Conservation (phyloP, 208 protist species). For the Acanthamoeba sp. region DNA sequence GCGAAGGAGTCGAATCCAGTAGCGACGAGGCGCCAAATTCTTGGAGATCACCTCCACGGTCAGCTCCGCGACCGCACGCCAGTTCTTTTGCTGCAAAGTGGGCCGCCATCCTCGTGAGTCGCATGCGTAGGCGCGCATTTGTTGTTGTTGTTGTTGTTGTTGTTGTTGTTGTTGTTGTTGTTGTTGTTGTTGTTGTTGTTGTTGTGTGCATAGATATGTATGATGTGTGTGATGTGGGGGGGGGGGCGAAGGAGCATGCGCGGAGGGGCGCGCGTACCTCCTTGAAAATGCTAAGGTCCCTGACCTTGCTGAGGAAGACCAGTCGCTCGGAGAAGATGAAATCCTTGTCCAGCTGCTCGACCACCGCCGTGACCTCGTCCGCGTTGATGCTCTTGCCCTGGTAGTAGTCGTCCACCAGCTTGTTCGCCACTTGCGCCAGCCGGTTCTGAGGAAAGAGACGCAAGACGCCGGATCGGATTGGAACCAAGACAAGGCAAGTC, state of each 20-base stretch:
- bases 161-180: too few species aligned
- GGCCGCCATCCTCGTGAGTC: too few species aligned
- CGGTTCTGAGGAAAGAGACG: not conserved
- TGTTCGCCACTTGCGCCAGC: slow-evolving; percentile 73
- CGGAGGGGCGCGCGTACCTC: too few species aligned
- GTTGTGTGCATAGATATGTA: too few species aligned
- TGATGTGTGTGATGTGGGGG: too few species aligned
- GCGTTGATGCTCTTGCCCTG: slow-evolving; percentile 51
- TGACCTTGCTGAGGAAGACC: slow-evolving; percentile 63
- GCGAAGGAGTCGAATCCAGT: slow-evolving; percentile 70
- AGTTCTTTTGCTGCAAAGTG: slow-evolving; percentile 3
- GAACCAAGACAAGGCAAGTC: not conserved
- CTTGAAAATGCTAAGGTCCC: slow-evolving; percentile 43
- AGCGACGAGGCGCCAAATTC: slow-evolving; percentile 60
- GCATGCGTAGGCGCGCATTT: too few species aligned
- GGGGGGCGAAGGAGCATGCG: not conserved
- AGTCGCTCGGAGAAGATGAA: slow-evolving; percentile 72
- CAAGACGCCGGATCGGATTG: not conserved
- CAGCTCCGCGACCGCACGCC: slow-evolving; percentile 30
- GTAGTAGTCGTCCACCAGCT: slow-evolving; percentile 74
- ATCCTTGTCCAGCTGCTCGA: slow-evolving; percentile 66
- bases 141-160: too few species aligned
- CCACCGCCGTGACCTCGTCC: slow-evolving; percentile 66
- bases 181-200: too few species aligned
- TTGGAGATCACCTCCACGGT: slow-evolving; percentile 55